Evolutionary conservation across 1,139 yeast genomes (phyloP), one percentile per base, ranked within the genome.

Genomic region (Pichia sp.): DNA sequence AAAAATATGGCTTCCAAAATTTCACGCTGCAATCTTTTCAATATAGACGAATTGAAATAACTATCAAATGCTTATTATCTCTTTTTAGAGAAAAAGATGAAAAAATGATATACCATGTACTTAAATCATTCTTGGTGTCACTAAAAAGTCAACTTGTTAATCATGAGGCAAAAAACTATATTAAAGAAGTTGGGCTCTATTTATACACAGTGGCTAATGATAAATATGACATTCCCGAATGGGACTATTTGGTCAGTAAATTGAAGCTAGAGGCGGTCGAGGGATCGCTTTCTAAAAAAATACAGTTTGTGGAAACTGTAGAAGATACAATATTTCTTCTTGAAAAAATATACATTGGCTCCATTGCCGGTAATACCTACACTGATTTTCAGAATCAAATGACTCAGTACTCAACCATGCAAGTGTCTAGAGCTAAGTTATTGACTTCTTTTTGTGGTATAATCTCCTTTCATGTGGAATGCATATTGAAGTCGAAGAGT

Each of bases 251-350:
- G 2, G 56, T 58, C 16, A 49, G 31, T 9, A 52, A 52, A 20
- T 31, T 60, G 6, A 55, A 57, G 24, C 12, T 60, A 1, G 57
- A 55, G 10, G 49, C 52, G 36, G 42, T 43, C 17, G 53, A 42
- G 34, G 54, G 56, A 30, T 50, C 68, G 9, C 34, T 66, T 40
- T 54, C 56, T n/a, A 67, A 64, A 48, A 57, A 62, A 40, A 47
- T 66, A 2, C 67, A 64, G 36, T 59, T 63, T 12, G 52, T 62
- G 36, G 58, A 60, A n/a, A 52, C 56, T 17, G 45, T 58, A 7
- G 55, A 57, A n/a, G 68, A 64, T n/a, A 51, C 61, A 6, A 55
- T 59, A n/a, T 9, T 60, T 3, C 36, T 64, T 1, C 48, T 65
- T 27, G 64, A 63, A 47, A 55, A 54, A 9, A 62, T 60, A 20